These are phyloP conservation scores for Penicillium sp. DNA, from an alignment of 2,329 filamentous ascomycete genomes.

Conservation along the genomic window DNA sequence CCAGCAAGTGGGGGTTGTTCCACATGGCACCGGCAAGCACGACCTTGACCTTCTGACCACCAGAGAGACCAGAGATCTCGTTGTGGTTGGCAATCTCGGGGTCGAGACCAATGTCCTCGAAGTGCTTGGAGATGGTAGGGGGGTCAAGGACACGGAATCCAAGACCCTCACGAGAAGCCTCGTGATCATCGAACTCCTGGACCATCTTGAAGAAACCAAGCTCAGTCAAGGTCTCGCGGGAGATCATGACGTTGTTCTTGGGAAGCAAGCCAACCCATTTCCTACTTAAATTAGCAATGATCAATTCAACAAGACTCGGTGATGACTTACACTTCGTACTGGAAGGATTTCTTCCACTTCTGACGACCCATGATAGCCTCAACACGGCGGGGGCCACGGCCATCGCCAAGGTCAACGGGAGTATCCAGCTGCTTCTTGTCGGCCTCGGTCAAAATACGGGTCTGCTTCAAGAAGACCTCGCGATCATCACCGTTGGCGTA, in stretches of 20 bases:
- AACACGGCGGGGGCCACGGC: conserved; percentile 73
- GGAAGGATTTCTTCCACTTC: conserved; percentile 99
- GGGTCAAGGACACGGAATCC: conserved; percentile 93
- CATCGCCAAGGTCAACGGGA: conserved; percentile 79
- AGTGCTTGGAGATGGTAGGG: conserved; percentile 94
- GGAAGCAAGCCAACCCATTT: conserved; percentile 90
- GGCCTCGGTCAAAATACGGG: conserved; percentile 79
- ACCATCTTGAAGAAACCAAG: conserved; percentile 90
- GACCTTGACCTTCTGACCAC: conserved; percentile 98
- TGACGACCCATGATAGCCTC: conserved; percentile 93
- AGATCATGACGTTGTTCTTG: conserved; percentile 91
- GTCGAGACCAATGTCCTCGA: conserved; percentile 93
- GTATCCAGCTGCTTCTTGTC: conserved; percentile 93
- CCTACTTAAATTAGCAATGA: conserved; percentile 38
- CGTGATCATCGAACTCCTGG: conserved; percentile 98
- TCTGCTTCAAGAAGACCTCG: conserved; percentile 97
- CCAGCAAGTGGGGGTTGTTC: conserved; percentile 97
- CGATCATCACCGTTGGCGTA: conserved; percentile 97
- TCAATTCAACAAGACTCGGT: background rate
- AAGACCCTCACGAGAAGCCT: conserved; percentile 96
- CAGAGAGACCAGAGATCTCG: conserved; percentile 91
- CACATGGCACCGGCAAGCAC: conserved; percentile 95
- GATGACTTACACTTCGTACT: conserved; percentile 82
- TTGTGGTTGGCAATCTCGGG: conserved; percentile 99
- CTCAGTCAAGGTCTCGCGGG: conserved; percentile 83